Conservation (phyloP, 352 stramenopile species). For the Thalassiosira oceanica region DNA sequence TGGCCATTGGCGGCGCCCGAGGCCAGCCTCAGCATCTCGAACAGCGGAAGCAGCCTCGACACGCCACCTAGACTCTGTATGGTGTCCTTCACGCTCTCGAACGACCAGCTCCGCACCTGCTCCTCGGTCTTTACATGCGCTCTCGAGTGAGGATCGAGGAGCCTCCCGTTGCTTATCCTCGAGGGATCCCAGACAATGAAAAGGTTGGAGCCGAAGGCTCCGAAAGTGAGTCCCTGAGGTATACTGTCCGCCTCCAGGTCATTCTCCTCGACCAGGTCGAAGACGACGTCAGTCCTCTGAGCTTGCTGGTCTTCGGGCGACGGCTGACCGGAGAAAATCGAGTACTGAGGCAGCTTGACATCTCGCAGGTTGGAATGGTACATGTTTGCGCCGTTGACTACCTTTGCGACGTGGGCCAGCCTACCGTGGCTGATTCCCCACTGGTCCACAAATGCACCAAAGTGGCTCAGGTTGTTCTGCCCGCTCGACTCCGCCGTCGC, state of each 20-base stretch:
- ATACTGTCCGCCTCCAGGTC: constrained; percentile 31
- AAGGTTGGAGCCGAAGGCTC: constrained; percentile 62
- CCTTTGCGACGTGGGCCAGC: constrained; percentile 33
- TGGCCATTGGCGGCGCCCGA: not conserved
- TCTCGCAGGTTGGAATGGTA: constrained; percentile 37
- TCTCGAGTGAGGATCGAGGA: constrained; percentile 65
- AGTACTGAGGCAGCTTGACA: constrained; percentile 37
- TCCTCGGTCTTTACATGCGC: constrained; percentile 36
- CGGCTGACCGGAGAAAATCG: constrained; percentile 38
- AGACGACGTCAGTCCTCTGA: constrained; percentile 13
- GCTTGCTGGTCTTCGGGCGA: not conserved
- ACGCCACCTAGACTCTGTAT: constrained; percentile 71
- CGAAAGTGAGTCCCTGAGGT: constrained; percentile 30
- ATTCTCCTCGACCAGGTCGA: constrained; percentile 55
- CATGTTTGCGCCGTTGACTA: constrained; percentile 33
- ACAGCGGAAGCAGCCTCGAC: constrained; percentile 54
- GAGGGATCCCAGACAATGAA: constrained; percentile 74
- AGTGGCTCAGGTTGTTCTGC: constrained; percentile 6
- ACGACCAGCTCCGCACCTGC: constrained; percentile 45
- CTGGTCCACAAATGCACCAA: constrained; percentile 38
- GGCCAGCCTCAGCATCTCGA: constrained; percentile 18
- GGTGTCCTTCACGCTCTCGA: constrained; percentile 60
- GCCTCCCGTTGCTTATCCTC: constrained; percentile 17
- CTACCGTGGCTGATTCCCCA: constrained; percentile 38
- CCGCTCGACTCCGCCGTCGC: constrained; percentile 22